Evolutionary conservation across 2,329 filamentous ascomycete genomes (phyloP), one percentile per base, ranked within the genome.

Genomic region (Corniculantispora saksenae): DNA sequence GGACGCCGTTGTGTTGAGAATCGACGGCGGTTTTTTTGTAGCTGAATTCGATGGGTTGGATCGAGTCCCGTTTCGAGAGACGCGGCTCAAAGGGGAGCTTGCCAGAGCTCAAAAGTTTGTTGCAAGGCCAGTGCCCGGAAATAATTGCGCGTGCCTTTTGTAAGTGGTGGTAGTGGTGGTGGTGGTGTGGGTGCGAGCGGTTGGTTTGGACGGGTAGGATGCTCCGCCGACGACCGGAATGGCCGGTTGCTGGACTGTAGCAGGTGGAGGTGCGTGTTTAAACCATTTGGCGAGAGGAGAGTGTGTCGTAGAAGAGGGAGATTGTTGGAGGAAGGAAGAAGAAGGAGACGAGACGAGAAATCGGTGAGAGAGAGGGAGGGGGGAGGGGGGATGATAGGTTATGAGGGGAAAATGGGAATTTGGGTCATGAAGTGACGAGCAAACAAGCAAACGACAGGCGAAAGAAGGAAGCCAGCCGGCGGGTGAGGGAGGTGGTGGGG

Each of bases 151-250:
- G n/a, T n/a, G n/a, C n/a, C n/a, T 21, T 13, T 47, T 58, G 55
- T 58, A 38, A 60, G 57, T 50, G 57, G 57, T 47, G 40, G 54
- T 25, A 7, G 25, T 29, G 21, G 54, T 56, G 54, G 13, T 43
- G 23, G 54, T 62, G 38, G 15, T n/a, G 38, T 55, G 21, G 51
- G 48, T 32, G 32, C 32, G 32, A 32, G 5, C n/a, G n/a, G 32
- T 55, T 25, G 15, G 43, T n/a, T 40, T 48, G 38, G 45, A 21
- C 23, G 45, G 60, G 51, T 17, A 8, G 15, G 27, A 48, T 50
- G 51, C 43, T 63, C 45, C 25, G 54, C 45, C 54, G 54, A 27
- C 32, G 19, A 32, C 53, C 61, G 61, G 61, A 58, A 43, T 47
- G 54, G 17, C 61, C 61, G 54, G 61, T 13, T 43, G 38, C 35